A percentile compares a stretch with the other conserved stretches of the same genome.
Evolutionary conservation across 164 flowering plant species (phyloP).

Genomic region (Hamamelis virginiana): DNA sequence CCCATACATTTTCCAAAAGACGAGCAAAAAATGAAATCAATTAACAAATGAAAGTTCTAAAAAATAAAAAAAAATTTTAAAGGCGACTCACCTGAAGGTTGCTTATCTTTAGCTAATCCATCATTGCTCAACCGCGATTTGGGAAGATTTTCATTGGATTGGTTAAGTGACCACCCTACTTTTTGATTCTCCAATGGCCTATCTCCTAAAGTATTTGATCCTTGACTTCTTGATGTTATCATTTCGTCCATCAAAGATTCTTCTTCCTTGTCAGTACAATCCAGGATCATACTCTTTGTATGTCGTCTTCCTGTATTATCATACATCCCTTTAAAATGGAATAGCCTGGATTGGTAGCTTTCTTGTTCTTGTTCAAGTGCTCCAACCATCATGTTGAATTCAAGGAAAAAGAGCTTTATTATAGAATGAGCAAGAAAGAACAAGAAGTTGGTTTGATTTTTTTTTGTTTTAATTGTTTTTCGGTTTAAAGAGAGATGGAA

Average conservation of each 20-base stretch:
- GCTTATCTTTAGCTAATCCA: slow-evolving; percentile 15
- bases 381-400: slow-evolving; percentile 33
- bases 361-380: slow-evolving; percentile 45
- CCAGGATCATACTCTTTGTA: slow-evolving; percentile 28
- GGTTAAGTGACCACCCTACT: neutral
- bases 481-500: neutral
- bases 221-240: slow-evolving; percentile 5
- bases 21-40: neutral
- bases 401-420: neutral
- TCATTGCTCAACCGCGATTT: slow-evolving; percentile 16
- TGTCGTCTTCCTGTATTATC: slow-evolving; percentile 32
- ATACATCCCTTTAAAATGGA: slow-evolving; percentile 31
- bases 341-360: slow-evolving; percentile 28
- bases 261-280: slow-evolving; percentile 10
- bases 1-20: neutral
- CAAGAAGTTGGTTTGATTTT: neutral
- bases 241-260: slow-evolving; percentile 8
- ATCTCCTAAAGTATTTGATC: neutral
- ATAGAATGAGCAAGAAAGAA: neutral
- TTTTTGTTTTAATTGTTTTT: neutral
- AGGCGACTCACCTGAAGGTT: slow-evolving; percentile 17
- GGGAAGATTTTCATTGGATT: slow-evolving; percentile 5
- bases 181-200: slow-evolving; percentile 3
- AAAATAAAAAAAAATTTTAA: neutral
- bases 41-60: neutral